Base-by-base conservation (phyloP, 2,329 filamentous ascomycete species). In the Juglanconis oblonga region DNA sequence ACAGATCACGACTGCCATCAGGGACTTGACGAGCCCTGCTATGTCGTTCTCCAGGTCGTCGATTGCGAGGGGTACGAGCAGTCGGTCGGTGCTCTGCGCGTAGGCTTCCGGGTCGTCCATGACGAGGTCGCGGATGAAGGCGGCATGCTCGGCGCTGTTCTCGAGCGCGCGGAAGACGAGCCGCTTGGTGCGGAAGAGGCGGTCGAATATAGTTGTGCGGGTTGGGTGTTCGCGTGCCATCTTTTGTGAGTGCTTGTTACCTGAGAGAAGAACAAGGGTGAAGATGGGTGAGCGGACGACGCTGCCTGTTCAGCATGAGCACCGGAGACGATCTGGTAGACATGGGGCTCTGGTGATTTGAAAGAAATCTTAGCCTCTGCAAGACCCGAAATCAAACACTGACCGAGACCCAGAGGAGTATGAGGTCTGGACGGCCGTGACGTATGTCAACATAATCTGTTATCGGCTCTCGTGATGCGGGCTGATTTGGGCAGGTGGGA, bases 161-260 rank as follows among this genome's bases (percentile, higher is more conserved):
- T 62, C 57, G 33, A 62, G 48, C 13, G 61, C 61, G 31, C 57
- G 58, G 31, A 54, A 60, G 5, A 55, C 33, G 50, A 62, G 61
- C 44, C 61, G 53, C 11, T 57, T 53, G 29, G 61, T 54, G 29
- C 51, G 57, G 45, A 59, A 59, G 29, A 59, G 57, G 14, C 31
- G 45, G 51, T 50, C 57, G 29, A 59, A 59, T 3, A 29, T 24
- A 29, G 14, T 38, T 14, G 40, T 52, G 40, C 57, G 57, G 10
- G 33, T 14, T 9, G 35, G 57, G 9, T 50, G 35, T 14, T 59
- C 51, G 17, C 57, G 57, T n/a, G 57, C 52, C 57, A 59, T 55
- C 2, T 10, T 47, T 44, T 13, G 35, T 44, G 38, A 7, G 13
- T 44, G 24, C 13, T 3, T 45, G 14, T 7, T 9, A 17, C 3